Conservation (phyloP, 2,329 filamentous ascomycete species). For the Aplosporella prunicola region DNA sequence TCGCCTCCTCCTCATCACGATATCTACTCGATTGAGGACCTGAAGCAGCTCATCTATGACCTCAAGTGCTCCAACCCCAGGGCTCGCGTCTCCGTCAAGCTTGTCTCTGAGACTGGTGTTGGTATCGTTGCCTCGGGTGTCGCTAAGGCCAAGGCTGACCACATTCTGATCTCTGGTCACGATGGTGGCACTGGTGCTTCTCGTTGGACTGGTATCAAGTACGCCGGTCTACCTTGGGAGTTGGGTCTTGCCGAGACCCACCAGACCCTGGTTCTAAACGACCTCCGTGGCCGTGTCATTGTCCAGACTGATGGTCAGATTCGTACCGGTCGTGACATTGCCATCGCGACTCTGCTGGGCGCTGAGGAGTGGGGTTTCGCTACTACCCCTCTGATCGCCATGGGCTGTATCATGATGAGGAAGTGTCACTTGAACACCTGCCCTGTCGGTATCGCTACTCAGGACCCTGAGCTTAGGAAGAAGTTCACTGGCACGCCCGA, state of each 20-base stretch:
- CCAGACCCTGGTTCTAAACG: conserved; percentile 90
- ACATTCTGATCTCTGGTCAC: conserved; percentile 93
- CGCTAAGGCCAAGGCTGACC: conserved; percentile 92
- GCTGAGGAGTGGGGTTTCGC: conserved; percentile 98
- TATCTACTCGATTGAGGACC: conserved; percentile 95
- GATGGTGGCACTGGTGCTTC: conserved; percentile 96
- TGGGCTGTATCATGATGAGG: conserved; percentile 94
- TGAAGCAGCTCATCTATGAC: conserved; percentile 97
- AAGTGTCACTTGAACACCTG: conserved; percentile 67
- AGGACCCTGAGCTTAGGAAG: conserved; percentile 86
- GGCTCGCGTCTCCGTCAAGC: conserved; percentile 88
- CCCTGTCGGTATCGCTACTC: conserved; percentile 89
- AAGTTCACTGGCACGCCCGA: conserved; percentile 91
- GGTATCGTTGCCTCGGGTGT: conserved; percentile 97
- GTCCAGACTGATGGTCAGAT: conserved; percentile 95
- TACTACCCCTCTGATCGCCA: conserved; percentile 86
- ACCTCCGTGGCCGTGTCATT: conserved; percentile 87
- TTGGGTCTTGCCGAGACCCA: conserved; percentile 93
- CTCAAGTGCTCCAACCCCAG: conserved; percentile 93
- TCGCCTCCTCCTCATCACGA: conserved; percentile 95
- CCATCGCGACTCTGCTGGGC: conserved; percentile 86
- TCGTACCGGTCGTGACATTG: conserved; percentile 84
- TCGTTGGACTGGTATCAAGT: conserved; percentile 97
- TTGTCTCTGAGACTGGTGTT: conserved; percentile 93
- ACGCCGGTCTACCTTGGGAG: conserved; percentile 94